phyloP scores from a whole-genome alignment of 768 basidiomycete species.

The Phanerochaete sordida region DNA sequence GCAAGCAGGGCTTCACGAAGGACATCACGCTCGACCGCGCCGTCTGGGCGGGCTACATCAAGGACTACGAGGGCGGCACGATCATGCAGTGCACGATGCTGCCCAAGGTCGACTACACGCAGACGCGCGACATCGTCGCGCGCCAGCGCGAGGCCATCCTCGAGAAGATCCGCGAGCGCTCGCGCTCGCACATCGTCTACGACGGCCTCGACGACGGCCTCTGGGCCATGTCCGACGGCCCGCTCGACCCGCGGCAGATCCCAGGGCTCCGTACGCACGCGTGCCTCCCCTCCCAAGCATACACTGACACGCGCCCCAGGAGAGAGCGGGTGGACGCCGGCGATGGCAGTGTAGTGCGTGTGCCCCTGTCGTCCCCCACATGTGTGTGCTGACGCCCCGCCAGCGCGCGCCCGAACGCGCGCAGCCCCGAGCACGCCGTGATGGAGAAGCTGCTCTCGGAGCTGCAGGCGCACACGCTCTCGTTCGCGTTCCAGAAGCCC shows the following conservation, averaged over 20 bases:
- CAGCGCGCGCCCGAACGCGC: slow-evolving; percentile 41
- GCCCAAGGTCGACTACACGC: slow-evolving; percentile 86
- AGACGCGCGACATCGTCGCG: slow-evolving; percentile 70
- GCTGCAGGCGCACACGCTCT: slow-evolving; percentile 68
- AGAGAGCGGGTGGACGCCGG: slow-evolving; percentile 91
- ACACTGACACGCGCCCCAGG: slow-evolving; percentile 37
- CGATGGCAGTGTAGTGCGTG: slow-evolving; percentile 70
- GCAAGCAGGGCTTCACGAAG: slow-evolving; percentile 98
- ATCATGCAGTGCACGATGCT: slow-evolving; percentile 99
- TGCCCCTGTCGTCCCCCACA: background rate
- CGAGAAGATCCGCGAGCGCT: slow-evolving; percentile 82
- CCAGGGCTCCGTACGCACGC: slow-evolving; percentile 75
- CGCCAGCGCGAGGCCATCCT: slow-evolving; percentile 88
- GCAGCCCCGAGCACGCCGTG: slow-evolving; percentile 54
- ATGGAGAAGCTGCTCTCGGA: slow-evolving; percentile 81
- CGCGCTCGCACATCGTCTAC: slow-evolving; percentile 83
- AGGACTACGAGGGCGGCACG: slow-evolving; percentile 98
- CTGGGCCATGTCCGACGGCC: slow-evolving; percentile 46
- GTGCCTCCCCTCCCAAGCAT: slow-evolving; percentile 12
- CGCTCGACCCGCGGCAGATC: slow-evolving; percentile 71
- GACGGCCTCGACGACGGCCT: slow-evolving; percentile 57
- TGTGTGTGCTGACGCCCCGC: slow-evolving; percentile 9
- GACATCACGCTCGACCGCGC: slow-evolving; percentile 91
- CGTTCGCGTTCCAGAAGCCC: slow-evolving; percentile 87
- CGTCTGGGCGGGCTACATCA: slow-evolving; percentile 98